Evolutionary conservation across 441 rosid genomes (phyloP), one percentile per base, ranked within the genome.

Genomic region (Adansonia rubrostipa): DNA sequence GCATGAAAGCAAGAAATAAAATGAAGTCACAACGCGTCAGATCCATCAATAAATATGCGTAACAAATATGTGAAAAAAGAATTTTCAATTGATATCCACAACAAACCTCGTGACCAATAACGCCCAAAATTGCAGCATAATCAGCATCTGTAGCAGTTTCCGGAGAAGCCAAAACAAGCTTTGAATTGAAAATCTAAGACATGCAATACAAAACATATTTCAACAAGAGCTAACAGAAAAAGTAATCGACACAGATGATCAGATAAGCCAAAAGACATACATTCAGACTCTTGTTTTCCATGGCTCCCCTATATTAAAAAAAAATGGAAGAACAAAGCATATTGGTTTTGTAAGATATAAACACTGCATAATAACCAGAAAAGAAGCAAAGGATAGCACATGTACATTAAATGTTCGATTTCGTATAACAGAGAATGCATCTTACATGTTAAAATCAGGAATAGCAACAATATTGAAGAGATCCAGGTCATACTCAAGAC

Each of bases 261-360:
- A 24, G 76, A 79, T 60, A 78, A 64, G 48, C 68, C 48, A 77
- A 73, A 48, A 74, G 75, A 42, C 79, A 76, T 88, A 94, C 99
- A 85, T 96, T 96, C 81, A 96, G 85, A 90, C 99, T 94, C 89
- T 96, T 96, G 88, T 94, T 96, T 84, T 96, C 98, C 99, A 92
- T 96, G 79, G 99, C 99, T 86, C 99, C 99, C 98, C 99, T 94
- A 66, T 61, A 87, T 72, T 20, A 51, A 33, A 15, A 60, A 63
- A 63, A 53, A 5, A 58, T 4, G 1, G 33, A 42, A 33, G 4
- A 51, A 71, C 7, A 70, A 70, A 70, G 14, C 6, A 4, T 33
- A 33, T 71, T 9, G 9, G 9, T 53, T 15, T n/a, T 33, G 48
- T 33, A 7, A 33, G 24, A n/a, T 53, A 71, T 33, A 28, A 28